Conservation (phyloP, 164 flowering plant genomes). For the Umbellularia californica region DNA sequence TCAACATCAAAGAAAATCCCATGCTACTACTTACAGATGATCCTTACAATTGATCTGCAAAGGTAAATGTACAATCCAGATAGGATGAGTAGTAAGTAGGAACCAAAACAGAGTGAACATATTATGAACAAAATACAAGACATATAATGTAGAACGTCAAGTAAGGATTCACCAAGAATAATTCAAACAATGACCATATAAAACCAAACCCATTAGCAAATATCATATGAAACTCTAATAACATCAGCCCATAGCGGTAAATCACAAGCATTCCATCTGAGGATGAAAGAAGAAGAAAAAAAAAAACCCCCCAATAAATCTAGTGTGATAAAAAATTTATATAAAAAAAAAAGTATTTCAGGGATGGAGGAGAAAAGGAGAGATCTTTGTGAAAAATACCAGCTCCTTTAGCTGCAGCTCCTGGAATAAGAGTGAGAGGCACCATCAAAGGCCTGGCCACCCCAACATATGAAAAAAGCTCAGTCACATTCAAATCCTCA, state of each 20-base stretch:
- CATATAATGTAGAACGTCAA: too few species aligned
- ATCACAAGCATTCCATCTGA: background rate
- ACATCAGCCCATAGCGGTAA: background rate
- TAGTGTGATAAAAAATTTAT: background rate
- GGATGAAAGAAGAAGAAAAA: background rate
- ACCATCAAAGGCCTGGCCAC: constrained; percentile 42
- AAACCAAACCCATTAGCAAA: background rate
- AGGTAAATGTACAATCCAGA: too few species aligned
- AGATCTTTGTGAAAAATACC: constrained; percentile 29
- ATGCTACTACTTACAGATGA: too few species aligned
- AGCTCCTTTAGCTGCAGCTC: constrained; percentile 74
- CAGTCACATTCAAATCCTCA: constrained; percentile 42
- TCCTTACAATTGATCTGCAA: too few species aligned
- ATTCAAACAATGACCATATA: too few species aligned
- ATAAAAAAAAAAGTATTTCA: background rate
- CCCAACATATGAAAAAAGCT: constrained; percentile 12
- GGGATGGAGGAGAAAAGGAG: too few species aligned
- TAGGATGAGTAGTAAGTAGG: too few species aligned
- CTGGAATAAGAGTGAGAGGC: constrained; percentile 57
- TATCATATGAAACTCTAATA: background rate
- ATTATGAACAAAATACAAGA: too few species aligned
- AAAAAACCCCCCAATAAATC: background rate
- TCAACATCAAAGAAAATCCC: too few species aligned
- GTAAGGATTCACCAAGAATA: too few species aligned
- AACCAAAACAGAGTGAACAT: too few species aligned